Conservation (phyloP, 2,329 filamentous ascomycete genomes). For the Calonectria hawksworthii region DNA sequence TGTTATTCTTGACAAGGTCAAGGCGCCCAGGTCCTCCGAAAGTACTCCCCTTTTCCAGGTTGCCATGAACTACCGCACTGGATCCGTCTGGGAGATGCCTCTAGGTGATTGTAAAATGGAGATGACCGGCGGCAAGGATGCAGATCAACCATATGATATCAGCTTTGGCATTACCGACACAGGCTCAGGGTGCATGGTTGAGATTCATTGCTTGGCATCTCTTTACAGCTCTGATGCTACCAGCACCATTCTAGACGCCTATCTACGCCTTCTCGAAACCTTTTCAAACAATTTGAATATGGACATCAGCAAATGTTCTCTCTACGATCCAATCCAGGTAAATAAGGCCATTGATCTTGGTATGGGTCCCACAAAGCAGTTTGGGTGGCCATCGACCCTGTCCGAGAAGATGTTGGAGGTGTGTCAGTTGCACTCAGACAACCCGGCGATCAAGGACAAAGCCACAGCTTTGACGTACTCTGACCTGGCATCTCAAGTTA, state of each 20-base stretch:
- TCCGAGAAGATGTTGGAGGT: slow-evolving; percentile 20
- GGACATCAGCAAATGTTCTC: not conserved
- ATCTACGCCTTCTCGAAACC: slow-evolving; percentile 23
- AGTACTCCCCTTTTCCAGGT: slow-evolving; percentile 62
- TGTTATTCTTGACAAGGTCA: slow-evolving; percentile 57
- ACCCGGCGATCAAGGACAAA: slow-evolving; percentile 24
- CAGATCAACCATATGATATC: slow-evolving; percentile 37
- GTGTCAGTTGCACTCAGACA: slow-evolving; percentile 9
- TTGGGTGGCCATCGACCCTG: slow-evolving; percentile 21
- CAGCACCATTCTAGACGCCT: slow-evolving; percentile 19
- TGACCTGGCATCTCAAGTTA: not conserved
- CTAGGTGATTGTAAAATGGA: slow-evolving; percentile 39
- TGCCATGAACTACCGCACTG: slow-evolving; percentile 61
- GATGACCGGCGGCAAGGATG: slow-evolving; percentile 39
- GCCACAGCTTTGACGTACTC: not conserved
- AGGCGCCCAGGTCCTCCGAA: slow-evolving; percentile 53
- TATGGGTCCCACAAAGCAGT: slow-evolving; percentile 10
- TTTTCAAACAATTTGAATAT: slow-evolving; percentile 7
- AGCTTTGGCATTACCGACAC: slow-evolving; percentile 31
- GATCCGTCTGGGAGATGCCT: slow-evolving; percentile 42
- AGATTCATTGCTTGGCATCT: slow-evolving; percentile 21
- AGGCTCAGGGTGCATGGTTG: slow-evolving; percentile 21
- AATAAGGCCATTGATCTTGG: slow-evolving; percentile 17
- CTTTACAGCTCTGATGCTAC: slow-evolving; percentile 22
- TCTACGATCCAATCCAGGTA: slow-evolving; percentile 5